Evolutionary conservation across 2,329 filamentous ascomycete genomes (phyloP).

Genomic region (Epichloe hybrida): DNA sequence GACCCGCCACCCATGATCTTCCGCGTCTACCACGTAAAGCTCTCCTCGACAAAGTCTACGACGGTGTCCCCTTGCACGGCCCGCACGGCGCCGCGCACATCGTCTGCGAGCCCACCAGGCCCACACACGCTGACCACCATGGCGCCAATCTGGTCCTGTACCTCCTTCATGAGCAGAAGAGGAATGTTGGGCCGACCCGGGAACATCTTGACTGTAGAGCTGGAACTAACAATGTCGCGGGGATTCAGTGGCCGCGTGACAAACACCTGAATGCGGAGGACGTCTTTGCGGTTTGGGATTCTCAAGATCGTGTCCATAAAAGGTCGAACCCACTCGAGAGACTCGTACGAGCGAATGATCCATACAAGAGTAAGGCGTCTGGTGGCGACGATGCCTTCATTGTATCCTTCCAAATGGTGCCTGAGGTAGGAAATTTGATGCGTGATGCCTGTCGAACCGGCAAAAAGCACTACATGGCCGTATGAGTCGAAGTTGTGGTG

Average conservation of each 20-base stretch:
- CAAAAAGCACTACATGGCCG: constrained; percentile 80
- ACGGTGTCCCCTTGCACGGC: constrained; percentile 48
- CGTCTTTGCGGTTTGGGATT: constrained; percentile 67
- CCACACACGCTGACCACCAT: constrained; percentile 80
- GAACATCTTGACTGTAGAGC: constrained; percentile 77
- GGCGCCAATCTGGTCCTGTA: constrained; percentile 68
- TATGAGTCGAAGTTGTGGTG: constrained; percentile 83
- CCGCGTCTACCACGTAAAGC: constrained; percentile 47
- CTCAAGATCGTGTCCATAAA: constrained; percentile 66
- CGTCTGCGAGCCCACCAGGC: constrained; percentile 60
- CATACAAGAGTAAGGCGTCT: constrained; percentile 75
- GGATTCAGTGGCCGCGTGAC: constrained; percentile 76
- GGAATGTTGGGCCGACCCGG: constrained; percentile 76
- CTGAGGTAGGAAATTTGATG: constrained; percentile 84
- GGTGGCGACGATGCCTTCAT: constrained; percentile 61
- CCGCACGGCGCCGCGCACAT: constrained; percentile 57
- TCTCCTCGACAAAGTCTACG: constrained; percentile 66
- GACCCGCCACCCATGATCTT: not conserved
- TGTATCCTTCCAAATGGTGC: constrained; percentile 58
- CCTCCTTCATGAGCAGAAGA: constrained; percentile 68
- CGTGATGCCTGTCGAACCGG: constrained; percentile 87
- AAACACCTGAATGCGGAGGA: constrained; percentile 79
- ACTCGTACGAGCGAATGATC: constrained; percentile 81
- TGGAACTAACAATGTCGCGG: constrained; percentile 66
- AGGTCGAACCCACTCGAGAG: constrained; percentile 84